These are phyloP conservation scores for Ceratocystis variospora DNA, from an alignment of 2,329 filamentous ascomycete genomes.

Conservation along the genomic window DNA sequence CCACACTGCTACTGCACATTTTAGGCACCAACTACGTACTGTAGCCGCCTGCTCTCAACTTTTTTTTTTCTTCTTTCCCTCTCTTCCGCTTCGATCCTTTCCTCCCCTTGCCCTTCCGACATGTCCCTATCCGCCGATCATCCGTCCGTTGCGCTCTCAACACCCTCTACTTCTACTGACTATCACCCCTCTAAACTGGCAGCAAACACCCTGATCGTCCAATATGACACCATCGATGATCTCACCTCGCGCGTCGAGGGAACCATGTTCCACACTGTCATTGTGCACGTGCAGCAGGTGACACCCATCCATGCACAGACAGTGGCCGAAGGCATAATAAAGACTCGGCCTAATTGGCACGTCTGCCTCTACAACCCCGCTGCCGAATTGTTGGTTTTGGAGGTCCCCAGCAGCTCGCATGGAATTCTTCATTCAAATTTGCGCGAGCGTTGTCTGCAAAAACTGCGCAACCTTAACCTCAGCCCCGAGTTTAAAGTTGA, in stretches of 20 bases:
- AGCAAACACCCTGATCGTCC: slow-evolving; percentile 15
- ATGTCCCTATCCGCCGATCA: background rate
- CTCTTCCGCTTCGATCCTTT: background rate
- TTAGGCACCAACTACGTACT: background rate
- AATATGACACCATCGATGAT: slow-evolving; percentile 16
- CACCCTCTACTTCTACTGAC: slow-evolving; percentile 10
- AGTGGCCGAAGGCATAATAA: background rate
- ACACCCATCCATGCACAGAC: background rate
- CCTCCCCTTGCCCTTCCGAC: background rate
- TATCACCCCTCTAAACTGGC: slow-evolving; percentile 10
- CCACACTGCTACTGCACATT: background rate
- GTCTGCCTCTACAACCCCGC: slow-evolving; percentile 14
- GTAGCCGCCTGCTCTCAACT: background rate
- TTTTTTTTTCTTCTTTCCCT: background rate
- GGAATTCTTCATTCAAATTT: slow-evolving; percentile 6
- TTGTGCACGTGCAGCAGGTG: slow-evolving; percentile 12
- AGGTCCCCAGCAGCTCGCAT: slow-evolving; percentile 12
- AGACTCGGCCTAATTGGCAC: slow-evolving; percentile 10
- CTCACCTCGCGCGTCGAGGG: slow-evolving; percentile 13
- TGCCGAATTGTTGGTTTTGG: slow-evolving; percentile 12
- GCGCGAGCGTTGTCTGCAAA: slow-evolving; percentile 2
- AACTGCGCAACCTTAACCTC: background rate
- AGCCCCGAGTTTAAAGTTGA: slow-evolving; percentile 3
- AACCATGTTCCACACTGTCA: slow-evolving; percentile 12
- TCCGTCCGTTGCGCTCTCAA: background rate